phyloP scores from a whole-genome alignment of 176 grass and related monocot genomes.

The Thalia dealbata region DNA sequence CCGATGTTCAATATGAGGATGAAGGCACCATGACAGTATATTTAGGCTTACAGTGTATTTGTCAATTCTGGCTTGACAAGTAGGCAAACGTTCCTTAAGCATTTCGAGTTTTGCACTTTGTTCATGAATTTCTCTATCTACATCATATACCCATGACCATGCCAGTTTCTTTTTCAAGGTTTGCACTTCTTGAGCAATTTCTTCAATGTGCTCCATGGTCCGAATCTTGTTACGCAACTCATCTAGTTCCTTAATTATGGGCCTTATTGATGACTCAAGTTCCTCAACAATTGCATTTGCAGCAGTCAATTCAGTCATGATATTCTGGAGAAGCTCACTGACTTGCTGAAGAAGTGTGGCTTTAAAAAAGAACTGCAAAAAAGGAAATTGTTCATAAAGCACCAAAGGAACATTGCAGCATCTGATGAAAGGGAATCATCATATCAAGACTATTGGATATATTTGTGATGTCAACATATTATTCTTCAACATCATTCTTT shows the following conservation, averaged over 20 bases:
- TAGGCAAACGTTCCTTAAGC: conserved; percentile 72
- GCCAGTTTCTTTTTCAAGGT: conserved; percentile 77
- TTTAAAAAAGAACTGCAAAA: conserved; percentile 85
- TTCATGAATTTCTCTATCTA: conserved; percentile 48
- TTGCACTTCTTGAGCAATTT: conserved; percentile 74
- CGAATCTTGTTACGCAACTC: conserved; percentile 78
- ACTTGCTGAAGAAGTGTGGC: conserved; percentile 96
- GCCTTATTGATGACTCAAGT: conserved; percentile 56
- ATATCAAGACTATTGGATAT: not conserved
- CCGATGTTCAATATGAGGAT: not conserved
- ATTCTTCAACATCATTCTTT: not conserved
- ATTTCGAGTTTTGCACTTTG: conserved; percentile 52
- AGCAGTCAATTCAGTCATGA: conserved; percentile 38
- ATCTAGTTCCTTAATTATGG: conserved; percentile 59
- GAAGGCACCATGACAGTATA: not conserved
- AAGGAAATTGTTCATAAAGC: conserved; percentile 15
- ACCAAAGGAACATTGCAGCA: not conserved
- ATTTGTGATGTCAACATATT: not conserved
- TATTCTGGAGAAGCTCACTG: conserved; percentile 54
- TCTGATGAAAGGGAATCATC: not conserved
- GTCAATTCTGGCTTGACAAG: conserved; percentile 80
- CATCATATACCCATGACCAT: conserved; percentile 92
- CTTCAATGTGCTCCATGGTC: conserved; percentile 86
- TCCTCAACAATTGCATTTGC: conserved; percentile 49
- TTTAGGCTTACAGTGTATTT: conserved; percentile 44